Evolutionary conservation across 352 stramenopile genomes (phyloP), one percentile per base, ranked within the genome.

Genomic region (Pseudoperonospora humuli): DNA sequence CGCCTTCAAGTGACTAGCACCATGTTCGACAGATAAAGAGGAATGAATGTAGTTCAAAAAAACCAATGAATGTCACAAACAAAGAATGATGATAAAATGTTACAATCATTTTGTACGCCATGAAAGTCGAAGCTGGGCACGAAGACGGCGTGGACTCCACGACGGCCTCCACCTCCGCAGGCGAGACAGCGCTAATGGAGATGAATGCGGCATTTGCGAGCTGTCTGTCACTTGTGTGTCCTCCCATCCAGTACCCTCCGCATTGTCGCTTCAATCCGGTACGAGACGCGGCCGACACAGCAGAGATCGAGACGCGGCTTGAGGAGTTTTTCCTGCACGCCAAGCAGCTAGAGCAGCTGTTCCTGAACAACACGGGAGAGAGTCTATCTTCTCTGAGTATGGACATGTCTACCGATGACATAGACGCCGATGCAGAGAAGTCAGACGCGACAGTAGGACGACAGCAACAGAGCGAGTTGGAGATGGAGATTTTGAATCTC

Each of bases 181-280:
- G 66, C 40, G 63, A 64, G 49, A 51, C 56, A 43, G 70, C 61
- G 24, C 57, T 90, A 19, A 50, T 56, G 24, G 64, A 79, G 33
- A 91, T 91, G 78, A 91, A 91, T 52, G 54, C 59, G 24, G 51
- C 74, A 37, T 85, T 88, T 46, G 78, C 75, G 25, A 82, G 81
- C 39, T 78, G 74, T 47, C 60, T 91, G 34, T 70, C 71, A 34
- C 65, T 88, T 10, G 78, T 88, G 48, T 84, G 77, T 26, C 71
- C 78, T 23, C 76, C 73, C 9, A 86, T 91, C 47, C 74, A 88
- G 58, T 91, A 91, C 59, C 75, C 78, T 25, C 78, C 78, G 36
- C 78, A 87, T 52, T 86, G 72, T 45, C 78, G 75, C n/a, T 83
- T 86, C 38, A 91, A 91, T 42, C 78, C 78, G 3, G 71, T 91